Conservation (phyloP, 306 rosid species). For the Citrullus colocynthis region DNA sequence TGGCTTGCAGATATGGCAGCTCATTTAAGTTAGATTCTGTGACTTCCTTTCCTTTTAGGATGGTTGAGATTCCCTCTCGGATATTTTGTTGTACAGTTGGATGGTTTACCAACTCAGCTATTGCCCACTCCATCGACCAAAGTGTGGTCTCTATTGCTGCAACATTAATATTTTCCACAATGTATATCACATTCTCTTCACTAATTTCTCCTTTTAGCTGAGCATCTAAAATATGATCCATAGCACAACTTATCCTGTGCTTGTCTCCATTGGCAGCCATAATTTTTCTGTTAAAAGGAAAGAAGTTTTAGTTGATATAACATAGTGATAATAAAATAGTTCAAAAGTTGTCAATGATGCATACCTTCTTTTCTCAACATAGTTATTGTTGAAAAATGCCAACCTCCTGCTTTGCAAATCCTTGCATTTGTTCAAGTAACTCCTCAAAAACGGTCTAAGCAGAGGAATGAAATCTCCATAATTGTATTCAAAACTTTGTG, state of each 20-base stretch:
- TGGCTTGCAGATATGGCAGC: constrained; percentile 61
- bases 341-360: not conserved
- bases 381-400: constrained; percentile 54
- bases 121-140: constrained; percentile 93
- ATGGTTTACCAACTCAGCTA: constrained; percentile 69
- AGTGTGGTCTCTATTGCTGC: constrained; percentile 83
- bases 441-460: constrained; percentile 57
- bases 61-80: constrained; percentile 44
- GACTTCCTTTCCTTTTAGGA: constrained; percentile 35
- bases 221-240: constrained; percentile 77
- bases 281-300: constrained; percentile 25
- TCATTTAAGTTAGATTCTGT: constrained; percentile 56
- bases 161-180: constrained; percentile 67
- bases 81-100: constrained; percentile 50
- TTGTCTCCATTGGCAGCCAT: constrained; percentile 54
- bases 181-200: constrained; percentile 62
- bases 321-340: not conserved
- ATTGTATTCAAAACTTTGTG: constrained; percentile 81
- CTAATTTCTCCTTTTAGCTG: constrained; percentile 67
- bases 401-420: constrained; percentile 58
- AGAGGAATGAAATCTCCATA: constrained; percentile 87
- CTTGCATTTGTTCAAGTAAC: constrained; percentile 67
- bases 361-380: constrained; percentile 54
- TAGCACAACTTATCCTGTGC: constrained; percentile 64
- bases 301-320: not conserved